Conservation (phyloP, 257 asterid genomes). For the Ophiorrhiza pumila region DNA sequence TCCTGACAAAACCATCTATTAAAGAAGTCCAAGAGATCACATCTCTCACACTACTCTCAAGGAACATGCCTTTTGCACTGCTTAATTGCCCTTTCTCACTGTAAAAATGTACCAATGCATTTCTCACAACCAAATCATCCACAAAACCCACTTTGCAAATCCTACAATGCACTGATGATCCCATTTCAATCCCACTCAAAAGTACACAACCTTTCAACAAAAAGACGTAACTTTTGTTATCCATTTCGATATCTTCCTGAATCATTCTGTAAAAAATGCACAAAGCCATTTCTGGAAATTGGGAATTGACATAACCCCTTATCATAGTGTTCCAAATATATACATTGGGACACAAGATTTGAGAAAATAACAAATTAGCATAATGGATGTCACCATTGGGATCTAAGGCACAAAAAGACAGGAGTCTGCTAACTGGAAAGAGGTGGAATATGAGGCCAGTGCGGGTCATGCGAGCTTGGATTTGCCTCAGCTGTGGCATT, state of each 20-base stretch:
- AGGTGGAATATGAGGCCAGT: slow-evolving; percentile 64
- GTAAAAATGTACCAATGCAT: slow-evolving; percentile 65
- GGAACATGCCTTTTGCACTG: slow-evolving; percentile 43
- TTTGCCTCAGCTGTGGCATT: slow-evolving; percentile 62
- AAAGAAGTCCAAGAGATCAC: slow-evolving; percentile 85
- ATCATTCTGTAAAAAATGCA: slow-evolving; percentile 55
- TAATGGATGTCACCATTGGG: slow-evolving; percentile 46
- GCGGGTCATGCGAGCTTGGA: slow-evolving; percentile 68
- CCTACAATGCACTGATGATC: slow-evolving; percentile 53
- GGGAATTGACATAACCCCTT: slow-evolving; percentile 56
- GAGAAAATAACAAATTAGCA: slow-evolving; percentile 50
- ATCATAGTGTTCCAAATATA: slow-evolving; percentile 80
- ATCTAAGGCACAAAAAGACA: slow-evolving; percentile 60
- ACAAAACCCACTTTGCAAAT: slow-evolving; percentile 61
- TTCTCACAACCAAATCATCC: slow-evolving; percentile 55
- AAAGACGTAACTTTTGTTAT: slow-evolving; percentile 62
- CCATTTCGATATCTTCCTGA: slow-evolving; percentile 51
- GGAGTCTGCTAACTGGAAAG: slow-evolving; percentile 69
- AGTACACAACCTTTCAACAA: slow-evolving; percentile 58
- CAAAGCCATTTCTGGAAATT: slow-evolving; percentile 41
- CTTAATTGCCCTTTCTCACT: slow-evolving; percentile 39
- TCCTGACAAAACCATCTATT: slow-evolving; percentile 60
- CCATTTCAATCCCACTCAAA: slow-evolving; percentile 37
- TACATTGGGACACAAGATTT: slow-evolving; percentile 51
- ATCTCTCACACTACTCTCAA: slow-evolving; percentile 52